phyloP scores from a whole-genome alignment of 345 rosid species.

The Chamaenerion angustifolium region DNA sequence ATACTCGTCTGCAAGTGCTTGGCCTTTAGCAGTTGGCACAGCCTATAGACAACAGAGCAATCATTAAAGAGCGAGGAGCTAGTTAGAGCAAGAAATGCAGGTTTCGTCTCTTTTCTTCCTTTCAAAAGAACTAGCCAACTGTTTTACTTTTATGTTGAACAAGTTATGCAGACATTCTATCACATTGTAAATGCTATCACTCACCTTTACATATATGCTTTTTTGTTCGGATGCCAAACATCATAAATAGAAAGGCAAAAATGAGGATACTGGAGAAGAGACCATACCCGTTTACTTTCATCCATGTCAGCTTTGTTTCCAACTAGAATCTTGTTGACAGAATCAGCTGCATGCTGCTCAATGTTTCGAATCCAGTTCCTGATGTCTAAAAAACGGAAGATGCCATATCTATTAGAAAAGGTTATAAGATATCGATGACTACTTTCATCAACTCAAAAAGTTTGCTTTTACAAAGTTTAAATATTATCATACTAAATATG shows the following conservation, averaged over 20 bases:
- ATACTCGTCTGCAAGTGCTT: constrained; percentile 33
- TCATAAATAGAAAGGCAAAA: neutral
- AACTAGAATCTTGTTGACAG: constrained; percentile 75
- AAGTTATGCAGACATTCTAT: too few species aligned
- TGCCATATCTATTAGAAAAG: too few species aligned
- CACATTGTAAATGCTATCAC: too few species aligned
- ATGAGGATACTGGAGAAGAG: neutral
- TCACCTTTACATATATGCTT: too few species aligned
- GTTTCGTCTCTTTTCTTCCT: too few species aligned
- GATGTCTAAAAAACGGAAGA: constrained; percentile 37
- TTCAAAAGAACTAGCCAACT: too few species aligned
- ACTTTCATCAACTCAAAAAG: neutral
- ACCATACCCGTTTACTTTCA: constrained; percentile 81
- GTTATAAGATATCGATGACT: neutral
- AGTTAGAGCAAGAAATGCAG: too few species aligned
- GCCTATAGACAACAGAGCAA: constrained; percentile 20
- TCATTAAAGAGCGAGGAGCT: too few species aligned
- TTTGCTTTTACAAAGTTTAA: too few species aligned
- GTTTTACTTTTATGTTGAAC: too few species aligned
- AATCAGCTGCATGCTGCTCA: constrained; percentile 90
- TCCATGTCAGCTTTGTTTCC: constrained; percentile 99
- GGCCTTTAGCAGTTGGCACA: constrained; percentile 31
- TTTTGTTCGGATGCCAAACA: too few species aligned
- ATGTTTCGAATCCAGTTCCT: constrained; percentile 96
- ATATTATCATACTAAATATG: neutral